phyloP scores from a whole-genome alignment of 176 grass and related monocot genomes.

The Avena eriantha region DNA sequence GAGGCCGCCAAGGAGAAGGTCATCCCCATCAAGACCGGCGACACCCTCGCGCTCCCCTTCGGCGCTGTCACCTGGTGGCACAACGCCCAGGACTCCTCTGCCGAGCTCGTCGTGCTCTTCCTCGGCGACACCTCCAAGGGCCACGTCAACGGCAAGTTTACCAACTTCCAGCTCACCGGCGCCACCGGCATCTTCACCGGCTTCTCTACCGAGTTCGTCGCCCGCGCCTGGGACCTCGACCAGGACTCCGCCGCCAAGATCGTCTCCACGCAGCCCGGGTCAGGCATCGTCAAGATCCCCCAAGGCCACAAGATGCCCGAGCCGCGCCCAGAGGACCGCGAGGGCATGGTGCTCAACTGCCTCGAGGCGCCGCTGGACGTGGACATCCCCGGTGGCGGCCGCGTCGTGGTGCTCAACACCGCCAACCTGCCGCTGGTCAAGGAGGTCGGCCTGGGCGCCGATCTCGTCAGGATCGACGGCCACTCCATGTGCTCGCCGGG shows the following conservation, averaged over 20 bases:
- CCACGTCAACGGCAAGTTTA: conserved; percentile 63
- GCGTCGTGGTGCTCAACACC: too few relatives aligned
- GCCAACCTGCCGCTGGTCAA: too few relatives aligned
- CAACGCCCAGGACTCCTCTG: conserved; percentile 39
- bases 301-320: conserved; percentile 54
- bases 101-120: conserved; percentile 67
- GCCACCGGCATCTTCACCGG: conserved; percentile 72
- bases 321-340: conserved; percentile 31
- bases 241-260: conserved; percentile 44
- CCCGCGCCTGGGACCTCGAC: conserved; percentile 64
- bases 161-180: conserved; percentile 68
- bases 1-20: conserved; percentile 71
- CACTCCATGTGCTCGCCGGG: too few relatives aligned
- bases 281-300: conserved; percentile 48
- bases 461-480: too few relatives aligned
- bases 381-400: too few relatives aligned
- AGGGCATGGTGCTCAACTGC: conserved; percentile 26
- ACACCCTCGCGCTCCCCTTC: conserved; percentile 71
- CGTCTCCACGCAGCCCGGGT: conserved; percentile 49
- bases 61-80: conserved; percentile 77
- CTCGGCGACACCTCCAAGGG: conserved; percentile 77
- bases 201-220: conserved; percentile 68
- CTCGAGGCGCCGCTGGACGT: too few relatives aligned
- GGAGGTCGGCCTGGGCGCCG: too few relatives aligned
- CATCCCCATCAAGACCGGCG: conserved; percentile 64